Evolutionary conservation across 2,329 filamentous ascomycete species (phyloP), one percentile per base, ranked within the genome.

Genomic region (Neocatenulostroma microsporum): DNA sequence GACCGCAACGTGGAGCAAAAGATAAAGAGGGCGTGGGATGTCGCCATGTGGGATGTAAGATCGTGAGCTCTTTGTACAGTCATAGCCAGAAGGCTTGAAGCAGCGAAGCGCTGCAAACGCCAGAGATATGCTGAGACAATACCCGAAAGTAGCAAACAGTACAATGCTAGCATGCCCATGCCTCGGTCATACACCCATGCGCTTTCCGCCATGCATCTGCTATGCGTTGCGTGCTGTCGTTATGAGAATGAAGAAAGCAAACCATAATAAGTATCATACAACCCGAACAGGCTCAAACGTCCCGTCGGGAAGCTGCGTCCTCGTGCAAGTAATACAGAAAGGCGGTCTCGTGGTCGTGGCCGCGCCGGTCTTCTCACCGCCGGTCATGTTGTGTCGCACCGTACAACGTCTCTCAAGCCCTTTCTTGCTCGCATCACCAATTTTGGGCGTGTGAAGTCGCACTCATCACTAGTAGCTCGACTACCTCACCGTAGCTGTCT

Each of bases 301-400:
- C 36, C 41, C 48, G 42, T 31, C 46, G 49, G 47, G 21, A 41
- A 43, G 41, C 21, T 45, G 44, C 49, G 42, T 47, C 33, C 28
- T 37, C 30, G 39, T 41, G 41, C 17, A 39, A 37, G 21, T 30
- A 17, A 20, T 29, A 31, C 28, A 21, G 21, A 30, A 33, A 34
- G 26, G 26, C 37, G 39, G 46, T 46, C 44, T 48, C 39, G 37
- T n/a, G n/a, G n/a, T n/a, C n/a, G n/a, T 41, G 39, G 40, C 43
- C 36, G 31, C 40, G 7, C 28, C 29, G 18, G 34, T 18, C 24
- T 21, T 30, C 25, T 34, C 37, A 45, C 43, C 37, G 40, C 43
- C 29, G 23, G n/a, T n/a, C 17, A 17, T 30, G 32, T 20, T 36
- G 36, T 36, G 38, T 38, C 27, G 33, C 34, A 36, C 21, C 25